Evolutionary conservation across 2,329 filamentous ascomycete species (phyloP), one percentile per base, ranked within the genome.

Genomic region (Xylariaceae sp.): DNA sequence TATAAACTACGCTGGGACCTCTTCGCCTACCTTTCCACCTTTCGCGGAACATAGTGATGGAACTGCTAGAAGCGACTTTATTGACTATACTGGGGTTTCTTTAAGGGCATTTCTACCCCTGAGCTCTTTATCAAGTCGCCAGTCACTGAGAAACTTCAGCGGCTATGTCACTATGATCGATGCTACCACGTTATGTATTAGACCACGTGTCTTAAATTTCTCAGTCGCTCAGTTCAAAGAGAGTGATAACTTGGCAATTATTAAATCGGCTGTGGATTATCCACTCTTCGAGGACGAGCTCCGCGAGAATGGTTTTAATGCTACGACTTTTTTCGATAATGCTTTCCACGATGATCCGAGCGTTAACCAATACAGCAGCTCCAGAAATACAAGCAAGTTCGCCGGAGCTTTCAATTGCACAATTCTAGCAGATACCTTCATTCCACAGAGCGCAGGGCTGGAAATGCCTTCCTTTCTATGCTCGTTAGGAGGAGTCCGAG

Each of bases 61-160:
- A 14, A 17, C 19, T 14, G 9, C n/a, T 9, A 23, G 14, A n/a
- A 48, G 12, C 16, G 23, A 48, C 17, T 2, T 21, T 23, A 40
- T 48, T 33, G 31, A 43, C 31, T 41, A 48, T 31, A 53, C 49
- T n/a, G 39, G 49, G 2, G 3, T 36, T 14, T 44, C 26, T 45
- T 11, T 45, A 7, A 29, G 51, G 23, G 51, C 51, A 16, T 48
- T 54, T 28, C 24, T 54, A n/a, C 51, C 51, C 6, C 9, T 47
- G 3, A 54, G 29, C 9, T 48, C 34, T 3, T 43, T 47, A 19
- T 16, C 51, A 24, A 16, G 11, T 4, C 41, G 40, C 1, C 33
- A 47, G 28, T 47, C 51, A 3, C 29, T 54, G 14, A 19, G 43
- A 14, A 48, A 54, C n/a, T 54, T 39, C 16, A 54, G 21, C n/a